These are phyloP conservation scores for Ambispora gerdemannii DNA, from an alignment of 192 early-diverging fungal species.

Conservation along the genomic window DNA sequence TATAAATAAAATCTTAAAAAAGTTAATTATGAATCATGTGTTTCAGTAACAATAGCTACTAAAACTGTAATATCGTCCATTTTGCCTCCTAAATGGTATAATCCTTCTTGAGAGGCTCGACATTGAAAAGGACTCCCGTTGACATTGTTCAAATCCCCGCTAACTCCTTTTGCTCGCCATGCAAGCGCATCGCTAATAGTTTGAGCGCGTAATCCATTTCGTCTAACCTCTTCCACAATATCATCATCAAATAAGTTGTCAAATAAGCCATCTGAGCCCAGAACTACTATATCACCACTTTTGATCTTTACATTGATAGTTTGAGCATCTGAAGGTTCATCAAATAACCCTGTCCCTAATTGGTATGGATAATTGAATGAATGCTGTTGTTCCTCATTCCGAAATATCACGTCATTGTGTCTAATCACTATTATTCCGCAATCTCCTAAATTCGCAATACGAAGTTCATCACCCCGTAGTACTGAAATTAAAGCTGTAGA, in stretches of 20 bases:
- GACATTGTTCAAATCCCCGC: slow-evolving; percentile 75
- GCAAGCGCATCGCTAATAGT: slow-evolving; percentile 79
- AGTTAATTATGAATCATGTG: background rate
- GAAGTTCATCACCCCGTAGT: slow-evolving; percentile 85
- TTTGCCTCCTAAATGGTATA: slow-evolving; percentile 93
- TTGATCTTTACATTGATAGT: slow-evolving; percentile 80
- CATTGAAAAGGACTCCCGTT: slow-evolving; percentile 89
- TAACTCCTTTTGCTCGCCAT: slow-evolving; percentile 67
- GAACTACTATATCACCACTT: slow-evolving; percentile 87
- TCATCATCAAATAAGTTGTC: slow-evolving; percentile 99
- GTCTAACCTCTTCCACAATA: slow-evolving; percentile 81
- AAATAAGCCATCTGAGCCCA: slow-evolving; percentile 93
- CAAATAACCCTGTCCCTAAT: slow-evolving; percentile 81
- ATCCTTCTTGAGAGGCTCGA: slow-evolving; percentile 90
- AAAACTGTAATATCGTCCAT: slow-evolving; percentile 92
- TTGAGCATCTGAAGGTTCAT: slow-evolving; percentile 81
- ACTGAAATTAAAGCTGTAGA: slow-evolving; percentile 88
- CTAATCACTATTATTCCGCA: slow-evolving; percentile 89
- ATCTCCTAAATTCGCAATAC: slow-evolving; percentile 94
- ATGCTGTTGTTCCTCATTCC: slow-evolving; percentile 97
- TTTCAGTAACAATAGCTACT: slow-evolving; percentile 75
- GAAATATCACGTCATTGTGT: slow-evolving; percentile 81
- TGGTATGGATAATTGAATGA: slow-evolving; percentile 99
- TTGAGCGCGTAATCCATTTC: background rate
- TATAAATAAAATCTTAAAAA: too few relatives aligned